These are phyloP conservation scores for Nemophila menziesii DNA, from an alignment of 257 asterid species.

Conservation along the genomic window DNA sequence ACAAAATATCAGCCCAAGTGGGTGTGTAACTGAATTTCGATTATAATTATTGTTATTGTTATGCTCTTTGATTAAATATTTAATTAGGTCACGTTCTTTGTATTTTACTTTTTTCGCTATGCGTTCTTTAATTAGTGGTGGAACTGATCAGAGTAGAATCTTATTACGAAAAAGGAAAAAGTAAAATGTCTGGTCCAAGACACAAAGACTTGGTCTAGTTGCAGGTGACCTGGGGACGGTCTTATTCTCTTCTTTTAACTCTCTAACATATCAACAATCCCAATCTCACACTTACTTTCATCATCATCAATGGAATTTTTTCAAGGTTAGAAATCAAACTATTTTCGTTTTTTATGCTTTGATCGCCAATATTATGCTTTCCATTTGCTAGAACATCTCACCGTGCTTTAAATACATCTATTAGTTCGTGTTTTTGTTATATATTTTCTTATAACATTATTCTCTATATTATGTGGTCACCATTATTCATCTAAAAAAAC, in stretches of 20 bases:
- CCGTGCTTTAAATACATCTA: too few relatives aligned
- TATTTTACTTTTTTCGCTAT: too few relatives aligned
- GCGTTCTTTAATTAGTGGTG: neutral
- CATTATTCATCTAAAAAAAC: neutral
- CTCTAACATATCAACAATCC: neutral
- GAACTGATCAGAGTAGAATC: neutral
- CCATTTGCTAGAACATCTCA: too few relatives aligned
- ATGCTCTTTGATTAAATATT: too few relatives aligned
- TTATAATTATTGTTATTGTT: too few relatives aligned
- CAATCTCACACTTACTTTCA: neutral
- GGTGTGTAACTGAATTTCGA: too few relatives aligned
- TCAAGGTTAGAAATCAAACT: constrained; percentile 13
- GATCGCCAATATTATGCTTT: neutral
- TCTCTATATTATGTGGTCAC: neutral
- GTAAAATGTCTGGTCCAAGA: neutral
- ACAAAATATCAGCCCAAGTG: too few relatives aligned
- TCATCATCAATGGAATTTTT: constrained; percentile 15
- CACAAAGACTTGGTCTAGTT: neutral
- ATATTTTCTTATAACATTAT: neutral
- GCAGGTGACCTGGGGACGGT: neutral
- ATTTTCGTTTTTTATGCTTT: too few relatives aligned
- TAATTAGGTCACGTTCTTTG: too few relatives aligned
- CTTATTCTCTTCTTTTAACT: neutral
- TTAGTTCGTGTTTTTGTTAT: neutral
- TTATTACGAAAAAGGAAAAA: neutral